These are phyloP conservation scores for Cutaneotrichosporon sp. DNA, from an alignment of 1,284 basidiomycete genomes.

Conservation along the genomic window DNA sequence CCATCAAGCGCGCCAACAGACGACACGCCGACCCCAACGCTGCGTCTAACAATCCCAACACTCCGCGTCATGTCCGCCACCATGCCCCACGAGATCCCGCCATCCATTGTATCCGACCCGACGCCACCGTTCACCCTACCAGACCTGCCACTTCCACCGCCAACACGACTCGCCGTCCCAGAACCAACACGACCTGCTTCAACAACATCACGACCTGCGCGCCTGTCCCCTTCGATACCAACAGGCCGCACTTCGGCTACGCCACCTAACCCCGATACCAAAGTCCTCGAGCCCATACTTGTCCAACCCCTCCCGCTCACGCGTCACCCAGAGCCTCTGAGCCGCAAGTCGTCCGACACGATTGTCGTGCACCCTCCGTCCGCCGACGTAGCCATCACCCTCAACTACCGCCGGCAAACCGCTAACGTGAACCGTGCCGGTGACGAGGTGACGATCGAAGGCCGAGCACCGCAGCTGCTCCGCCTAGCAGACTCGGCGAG, in stretches of 20 bases:
- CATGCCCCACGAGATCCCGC: neutral
- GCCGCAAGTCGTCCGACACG: conserved; percentile 12
- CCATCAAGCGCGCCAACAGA: neutral
- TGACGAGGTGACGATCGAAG: neutral
- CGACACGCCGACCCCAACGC: neutral
- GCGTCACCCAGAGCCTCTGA: conserved; percentile 13
- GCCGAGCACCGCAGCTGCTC: neutral
- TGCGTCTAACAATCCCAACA: neutral
- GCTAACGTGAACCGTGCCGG: conserved; percentile 1
- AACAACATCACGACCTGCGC: neutral
- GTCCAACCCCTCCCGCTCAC: conserved; percentile 33
- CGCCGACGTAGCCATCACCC: conserved; percentile 12
- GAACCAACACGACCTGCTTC: neutral
- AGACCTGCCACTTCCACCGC: neutral
- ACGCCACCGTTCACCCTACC: neutral
- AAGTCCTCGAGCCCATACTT: conserved; percentile 14
- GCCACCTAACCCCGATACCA: neutral
- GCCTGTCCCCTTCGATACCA: neutral
- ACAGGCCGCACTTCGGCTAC: neutral
- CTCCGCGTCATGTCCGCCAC: neutral
- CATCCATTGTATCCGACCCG: neutral
- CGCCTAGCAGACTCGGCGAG: neutral
- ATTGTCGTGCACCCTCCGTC: conserved; percentile 22
- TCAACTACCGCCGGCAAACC: conserved; percentile 3
- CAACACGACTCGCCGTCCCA: neutral